Conservation (phyloP, 768 basidiomycete species). For the Gloeopeniophorella convolvens region DNA sequence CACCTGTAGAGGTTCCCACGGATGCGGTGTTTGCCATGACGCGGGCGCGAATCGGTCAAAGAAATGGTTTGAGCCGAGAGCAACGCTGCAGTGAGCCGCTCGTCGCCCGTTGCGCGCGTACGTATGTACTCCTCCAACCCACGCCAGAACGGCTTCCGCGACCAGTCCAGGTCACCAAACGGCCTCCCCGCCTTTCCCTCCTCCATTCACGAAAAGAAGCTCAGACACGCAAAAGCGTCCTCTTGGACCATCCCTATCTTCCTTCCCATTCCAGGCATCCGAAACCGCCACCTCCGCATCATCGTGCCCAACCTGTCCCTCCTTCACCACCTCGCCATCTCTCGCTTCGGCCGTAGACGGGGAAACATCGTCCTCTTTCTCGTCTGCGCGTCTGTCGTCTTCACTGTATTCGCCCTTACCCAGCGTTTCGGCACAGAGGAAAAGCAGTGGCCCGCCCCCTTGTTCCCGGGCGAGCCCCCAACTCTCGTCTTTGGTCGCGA, state of each 20-base stretch:
- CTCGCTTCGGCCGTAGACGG: constrained; percentile 53
- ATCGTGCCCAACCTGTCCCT: constrained; percentile 55
- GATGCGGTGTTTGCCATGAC: too few relatives aligned
- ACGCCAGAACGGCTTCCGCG: constrained; percentile 41
- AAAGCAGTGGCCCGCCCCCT: constrained; percentile 52
- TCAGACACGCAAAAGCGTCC: constrained; percentile 35
- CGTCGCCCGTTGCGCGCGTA: background rate
- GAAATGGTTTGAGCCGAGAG: background rate
- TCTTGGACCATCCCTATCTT: constrained; percentile 58
- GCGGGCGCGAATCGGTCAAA: background rate
- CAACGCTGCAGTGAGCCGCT: background rate
- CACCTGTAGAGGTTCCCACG: too few relatives aligned
- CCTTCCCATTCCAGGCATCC: constrained; percentile 54
- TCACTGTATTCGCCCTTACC: constrained; percentile 52
- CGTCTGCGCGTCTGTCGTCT: constrained; percentile 40
- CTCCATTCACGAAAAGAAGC: constrained; percentile 61
- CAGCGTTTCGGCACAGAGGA: constrained; percentile 56
- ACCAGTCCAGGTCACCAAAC: constrained; percentile 37
- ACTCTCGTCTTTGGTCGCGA: constrained; percentile 71
- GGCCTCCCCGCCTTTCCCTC: constrained; percentile 46
- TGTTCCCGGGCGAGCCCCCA: constrained; percentile 49
- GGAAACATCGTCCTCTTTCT: constrained; percentile 48
- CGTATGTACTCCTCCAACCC: constrained; percentile 41
- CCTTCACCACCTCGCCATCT: constrained; percentile 48
- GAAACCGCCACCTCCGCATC: constrained; percentile 48